Evolutionary conservation across 2,329 filamentous ascomycete species (phyloP).

Genomic region (Emericellopsis cladophorae): DNA sequence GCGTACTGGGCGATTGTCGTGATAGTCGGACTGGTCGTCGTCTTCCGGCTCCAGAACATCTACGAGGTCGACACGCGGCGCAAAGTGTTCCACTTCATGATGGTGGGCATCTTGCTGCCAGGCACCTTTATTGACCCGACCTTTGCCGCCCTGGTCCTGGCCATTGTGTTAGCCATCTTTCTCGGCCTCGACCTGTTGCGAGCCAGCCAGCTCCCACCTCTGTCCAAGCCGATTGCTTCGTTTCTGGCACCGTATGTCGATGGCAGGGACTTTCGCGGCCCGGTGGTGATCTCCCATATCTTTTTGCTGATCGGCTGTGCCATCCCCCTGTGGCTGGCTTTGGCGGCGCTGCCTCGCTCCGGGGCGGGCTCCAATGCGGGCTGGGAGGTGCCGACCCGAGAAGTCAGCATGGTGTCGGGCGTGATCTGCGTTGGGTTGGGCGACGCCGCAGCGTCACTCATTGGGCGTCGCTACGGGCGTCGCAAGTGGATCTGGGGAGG

Average conservation of each 20-base stretch:
- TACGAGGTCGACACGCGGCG: constrained; percentile 91
- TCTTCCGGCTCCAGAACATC: constrained; percentile 60
- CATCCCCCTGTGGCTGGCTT: constrained; percentile 81
- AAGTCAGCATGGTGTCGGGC: constrained; percentile 83
- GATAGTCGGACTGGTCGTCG: constrained; percentile 55
- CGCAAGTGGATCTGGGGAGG: constrained; percentile 95
- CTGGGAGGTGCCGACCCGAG: constrained; percentile 65
- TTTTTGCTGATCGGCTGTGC: constrained; percentile 92
- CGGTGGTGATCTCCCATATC: constrained; percentile 91
- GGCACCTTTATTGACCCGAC: constrained; percentile 76
- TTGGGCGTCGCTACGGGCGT: constrained; percentile 75
- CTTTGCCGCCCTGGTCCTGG: constrained; percentile 70
- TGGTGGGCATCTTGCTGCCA: constrained; percentile 91
- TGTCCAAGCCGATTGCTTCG: constrained; percentile 71
- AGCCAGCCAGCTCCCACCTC: constrained; percentile 79
- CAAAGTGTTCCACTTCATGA: constrained; percentile 97
- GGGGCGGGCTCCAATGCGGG: constrained; percentile 45
- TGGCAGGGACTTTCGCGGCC: constrained; percentile 80
- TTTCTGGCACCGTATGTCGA: constrained; percentile 94
- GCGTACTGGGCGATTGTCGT: constrained; percentile 65
- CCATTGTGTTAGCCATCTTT: constrained; percentile 70
- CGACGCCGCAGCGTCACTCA: constrained; percentile 82
- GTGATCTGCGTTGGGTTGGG: constrained; percentile 92
- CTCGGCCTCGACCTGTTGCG: constrained; percentile 79
- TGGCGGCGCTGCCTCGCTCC: constrained; percentile 53